Conservation (phyloP, 2,329 filamentous ascomycete genomes). For the Colletotrichum melonis region DNA sequence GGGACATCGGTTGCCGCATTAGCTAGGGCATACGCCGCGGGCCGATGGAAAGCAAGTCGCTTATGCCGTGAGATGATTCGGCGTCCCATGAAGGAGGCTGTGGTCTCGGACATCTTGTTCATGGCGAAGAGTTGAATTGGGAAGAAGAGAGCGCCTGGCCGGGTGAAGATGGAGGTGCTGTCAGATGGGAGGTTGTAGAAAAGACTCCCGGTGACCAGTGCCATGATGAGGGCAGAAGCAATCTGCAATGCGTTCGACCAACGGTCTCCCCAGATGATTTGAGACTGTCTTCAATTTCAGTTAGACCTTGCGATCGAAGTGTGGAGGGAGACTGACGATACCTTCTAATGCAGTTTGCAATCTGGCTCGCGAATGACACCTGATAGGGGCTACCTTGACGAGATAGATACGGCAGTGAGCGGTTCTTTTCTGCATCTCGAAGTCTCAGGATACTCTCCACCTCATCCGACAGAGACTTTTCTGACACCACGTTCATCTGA, state of each 20-base stretch:
- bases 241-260: slow-evolving; percentile 57
- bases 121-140: slow-evolving; percentile 69
- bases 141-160: slow-evolving; percentile 69
- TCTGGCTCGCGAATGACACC: background rate
- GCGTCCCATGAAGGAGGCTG: slow-evolving; percentile 53
- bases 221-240: slow-evolving; percentile 62
- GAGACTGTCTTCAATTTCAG: slow-evolving; percentile 58
- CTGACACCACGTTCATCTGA: slow-evolving; percentile 46
- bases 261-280: slow-evolving; percentile 63
- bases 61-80: slow-evolving; percentile 60
- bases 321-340: slow-evolving; percentile 36
- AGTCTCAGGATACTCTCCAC: background rate
- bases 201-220: slow-evolving; percentile 71
- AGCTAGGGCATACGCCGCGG: slow-evolving; percentile 62
- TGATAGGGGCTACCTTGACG: background rate
- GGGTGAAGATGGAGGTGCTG: slow-evolving; percentile 62
- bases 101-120: slow-evolving; percentile 65
- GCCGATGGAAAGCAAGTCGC: slow-evolving; percentile 62
- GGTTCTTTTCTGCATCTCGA: background rate
- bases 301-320: slow-evolving; percentile 59
- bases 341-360: background rate
- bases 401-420: background rate
- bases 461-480: background rate
- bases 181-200: slow-evolving; percentile 64
- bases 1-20: slow-evolving; percentile 66